A percentile compares a stretch with the other conserved stretches of the same genome.
These are phyloP conservation scores for Verticillium nonalfalfae DNA, from an alignment of 2,329 filamentous ascomycete genomes.

Conservation along the genomic window DNA sequence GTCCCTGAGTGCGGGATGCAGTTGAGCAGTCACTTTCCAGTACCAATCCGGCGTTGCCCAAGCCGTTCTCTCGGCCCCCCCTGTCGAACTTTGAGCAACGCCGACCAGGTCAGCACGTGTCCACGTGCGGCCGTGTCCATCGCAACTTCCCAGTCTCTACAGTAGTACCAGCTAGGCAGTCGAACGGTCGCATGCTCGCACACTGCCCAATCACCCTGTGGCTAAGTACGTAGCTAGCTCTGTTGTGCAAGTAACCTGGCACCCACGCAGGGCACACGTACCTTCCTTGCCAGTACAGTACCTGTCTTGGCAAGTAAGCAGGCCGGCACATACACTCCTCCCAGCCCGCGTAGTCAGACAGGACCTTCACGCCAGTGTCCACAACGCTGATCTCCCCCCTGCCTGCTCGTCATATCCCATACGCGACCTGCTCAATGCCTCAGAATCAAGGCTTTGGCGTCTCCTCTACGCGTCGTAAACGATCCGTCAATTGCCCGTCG, in stretches of 20 bases:
- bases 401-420: neutral
- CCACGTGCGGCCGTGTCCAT: conserved; percentile 1
- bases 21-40: neutral
- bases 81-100: neutral
- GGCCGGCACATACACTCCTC: neutral
- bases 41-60: neutral
- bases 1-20: too few relatives aligned
- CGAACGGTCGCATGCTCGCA: neutral
- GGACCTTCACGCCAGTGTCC: neutral
- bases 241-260: neutral
- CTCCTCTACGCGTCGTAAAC: neutral
- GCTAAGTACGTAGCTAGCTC: neutral
- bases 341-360: neutral
- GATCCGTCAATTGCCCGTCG: neutral
- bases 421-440: neutral
- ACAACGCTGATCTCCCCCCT: neutral
- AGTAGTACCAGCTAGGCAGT: too few relatives aligned
- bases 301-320: too few relatives aligned
- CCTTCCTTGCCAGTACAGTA: too few relatives aligned
- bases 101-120: conserved; percentile 2
- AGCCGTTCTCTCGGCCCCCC: neutral
- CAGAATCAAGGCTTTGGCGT: neutral
- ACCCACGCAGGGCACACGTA: too few relatives aligned
- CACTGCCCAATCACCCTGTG: neutral
- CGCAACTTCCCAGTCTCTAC: neutral